A percentile compares a stretch with the other conserved stretches of the same genome.
Conservation (phyloP, 768 basidiomycete species). For the Boletus huronensis region DNA sequence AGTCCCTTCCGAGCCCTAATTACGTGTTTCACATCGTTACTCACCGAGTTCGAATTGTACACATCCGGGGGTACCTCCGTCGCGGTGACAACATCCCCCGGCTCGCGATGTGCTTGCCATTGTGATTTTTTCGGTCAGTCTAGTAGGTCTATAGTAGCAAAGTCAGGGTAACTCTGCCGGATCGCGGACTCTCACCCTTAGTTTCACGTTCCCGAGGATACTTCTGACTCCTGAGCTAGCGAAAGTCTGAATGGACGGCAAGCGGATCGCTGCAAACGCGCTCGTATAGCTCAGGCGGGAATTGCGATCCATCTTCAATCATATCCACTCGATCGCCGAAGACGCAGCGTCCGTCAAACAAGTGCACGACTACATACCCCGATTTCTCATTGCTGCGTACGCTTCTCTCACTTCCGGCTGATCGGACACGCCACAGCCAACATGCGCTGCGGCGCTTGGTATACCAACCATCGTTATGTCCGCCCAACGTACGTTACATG, state of each 20-base stretch:
- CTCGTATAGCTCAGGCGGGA: conserved; percentile 61
- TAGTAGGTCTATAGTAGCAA: not conserved
- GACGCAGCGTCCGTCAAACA: conserved; percentile 68
- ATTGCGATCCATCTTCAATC: conserved; percentile 77
- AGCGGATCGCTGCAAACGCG: conserved; percentile 17
- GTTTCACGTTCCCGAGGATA: not conserved
- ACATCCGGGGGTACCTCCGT: not conserved
- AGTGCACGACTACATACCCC: conserved; percentile 47
- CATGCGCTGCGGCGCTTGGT: conserved; percentile 93
- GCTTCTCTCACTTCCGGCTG: conserved; percentile 16
- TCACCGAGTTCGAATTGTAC: not conserved
- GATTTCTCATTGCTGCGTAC: conserved; percentile 55
- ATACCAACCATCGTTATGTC: conserved; percentile 66
- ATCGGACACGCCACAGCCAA: conserved; percentile 49
- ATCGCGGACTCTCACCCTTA: not conserved
- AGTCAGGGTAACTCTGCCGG: not conserved
- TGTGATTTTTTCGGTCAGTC: not conserved
- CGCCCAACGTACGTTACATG: no score
- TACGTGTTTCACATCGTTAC: conserved; percentile 2
- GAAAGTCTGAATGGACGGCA: not conserved
- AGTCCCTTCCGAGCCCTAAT: not conserved
- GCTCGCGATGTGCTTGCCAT: not conserved
- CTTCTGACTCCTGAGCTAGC: not conserved
- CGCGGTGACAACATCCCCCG: conserved; percentile 7
- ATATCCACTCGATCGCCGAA: conserved; percentile 79